Base-by-base conservation (phyloP, 2,329 filamentous ascomycete species). In the Orbilia brochopaga region DNA sequence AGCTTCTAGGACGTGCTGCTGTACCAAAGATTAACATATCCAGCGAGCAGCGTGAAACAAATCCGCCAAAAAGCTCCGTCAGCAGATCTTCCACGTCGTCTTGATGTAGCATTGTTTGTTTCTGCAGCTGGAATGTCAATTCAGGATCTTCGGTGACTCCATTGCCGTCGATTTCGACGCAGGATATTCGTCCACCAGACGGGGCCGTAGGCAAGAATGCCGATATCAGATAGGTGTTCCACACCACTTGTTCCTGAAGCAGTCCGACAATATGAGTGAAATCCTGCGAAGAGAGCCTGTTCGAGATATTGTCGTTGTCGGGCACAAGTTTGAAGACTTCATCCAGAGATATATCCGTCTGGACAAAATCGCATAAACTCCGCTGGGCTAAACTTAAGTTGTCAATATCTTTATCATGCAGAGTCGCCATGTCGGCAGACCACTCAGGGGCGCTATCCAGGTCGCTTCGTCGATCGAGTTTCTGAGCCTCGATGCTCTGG, bases 191-290 rank as follows among this genome's bases (percentile, higher is more conserved):
- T 7, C 58, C 66, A 27, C 42, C 35, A 21, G 58, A 63, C 27
- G 66, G 35, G 27, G 37, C 54, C 17, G 48, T 48, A 2, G 59
- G 66, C 15, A 24, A 59, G 24, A 70, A 59, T 5, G n/a, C 42
- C 2, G 58, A 63, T 48, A 70, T 59, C n/a, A 70, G 23, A 21
- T 70, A 70, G n/a, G 66, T 70, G 40, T 70, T 70, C 66, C 66
- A 70, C 27, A 70, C 59, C 0, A 70, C 54, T 19, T 70, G 66
- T 30, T 70, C 66, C n/a, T 70, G 66, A 35, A 70, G 19, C 24
- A 70, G 8, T 15, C 27, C 35, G 30, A 70, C 55, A 24, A 70
- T 58, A 50, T 70, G 59, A 32, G 27, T 64, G 48, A 70, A 70
- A 27, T 70, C 66, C 4, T 70, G 66, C 1, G 59, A 55, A 21